These are phyloP conservation scores for Kuraishia hungarica DNA, from an alignment of 805 yeast species.

Conservation along the genomic window DNA sequence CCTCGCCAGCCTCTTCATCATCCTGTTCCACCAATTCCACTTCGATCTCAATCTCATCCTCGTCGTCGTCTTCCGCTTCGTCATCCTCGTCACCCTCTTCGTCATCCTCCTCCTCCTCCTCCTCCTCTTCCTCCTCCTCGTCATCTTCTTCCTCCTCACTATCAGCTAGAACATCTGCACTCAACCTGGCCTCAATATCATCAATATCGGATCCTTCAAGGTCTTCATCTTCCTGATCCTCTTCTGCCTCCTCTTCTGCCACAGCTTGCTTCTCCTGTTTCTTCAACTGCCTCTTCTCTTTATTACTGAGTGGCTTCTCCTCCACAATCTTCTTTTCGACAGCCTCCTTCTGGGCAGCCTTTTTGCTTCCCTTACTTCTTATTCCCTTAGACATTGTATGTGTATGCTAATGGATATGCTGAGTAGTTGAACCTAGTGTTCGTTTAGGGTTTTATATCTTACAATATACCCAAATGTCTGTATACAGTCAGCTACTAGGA, in stretches of 20 bases:
- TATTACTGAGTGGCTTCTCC: conserved; percentile 47
- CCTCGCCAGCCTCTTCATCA: conserved; percentile 34
- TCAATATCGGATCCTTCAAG: conserved; percentile 19
- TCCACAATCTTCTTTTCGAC: conserved; percentile 10
- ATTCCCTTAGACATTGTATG: neutral
- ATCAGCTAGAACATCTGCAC: conserved; percentile 23
- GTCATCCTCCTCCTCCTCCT: conserved; percentile 21
- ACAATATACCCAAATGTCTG: no score
- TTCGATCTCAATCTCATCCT: conserved; percentile 16
- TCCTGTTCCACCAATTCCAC: neutral
- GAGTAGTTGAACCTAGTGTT: no score
- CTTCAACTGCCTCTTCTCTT: conserved; percentile 53
- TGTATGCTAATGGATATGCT: no score
- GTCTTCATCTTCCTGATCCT: conserved; percentile 22
- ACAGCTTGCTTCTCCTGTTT: conserved; percentile 30
- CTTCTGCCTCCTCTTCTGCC: conserved; percentile 26
- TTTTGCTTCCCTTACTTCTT: neutral
- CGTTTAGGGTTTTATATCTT: no score
- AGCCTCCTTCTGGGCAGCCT: neutral
- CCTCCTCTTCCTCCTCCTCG: conserved; percentile 24
- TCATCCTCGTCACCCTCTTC: conserved; percentile 23
- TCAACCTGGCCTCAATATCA: conserved; percentile 13
- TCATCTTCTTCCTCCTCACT: conserved; percentile 32
- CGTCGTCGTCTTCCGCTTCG: conserved; percentile 10
- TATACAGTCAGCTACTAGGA: no score